Evolutionary conservation across 768 basidiomycete species (phyloP), one percentile per base, ranked within the genome.

Genomic region (Serendipita vermifera): DNA sequence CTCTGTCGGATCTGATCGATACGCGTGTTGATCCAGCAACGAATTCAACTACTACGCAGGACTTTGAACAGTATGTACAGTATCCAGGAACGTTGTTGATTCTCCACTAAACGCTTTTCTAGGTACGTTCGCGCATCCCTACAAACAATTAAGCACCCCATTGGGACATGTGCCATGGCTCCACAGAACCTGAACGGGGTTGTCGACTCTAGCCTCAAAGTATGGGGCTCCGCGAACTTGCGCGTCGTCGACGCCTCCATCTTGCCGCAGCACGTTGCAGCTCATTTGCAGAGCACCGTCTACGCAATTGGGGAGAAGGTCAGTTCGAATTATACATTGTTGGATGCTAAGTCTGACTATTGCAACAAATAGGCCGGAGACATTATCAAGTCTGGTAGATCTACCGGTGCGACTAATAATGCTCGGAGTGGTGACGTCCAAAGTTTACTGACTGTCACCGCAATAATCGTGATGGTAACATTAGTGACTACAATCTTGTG

Each of bases 171-270:
- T 5, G 40, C 61, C 6, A 64, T 64, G 63, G 33, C 60, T 15
- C 63, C 63, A 6, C 17, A 59, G 38, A 59, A 54, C 6, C 35
- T 38, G 3, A 62, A 62, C 13, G 63, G 63, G 7, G 63, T 62
- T 20, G 63, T 64, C 15, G 59, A 62, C 53, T 55, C 63, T n/a
- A 54, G 39, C 33, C 56, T 64, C 14, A 41, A 55, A 22, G 65
- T 67, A 5, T 64, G 66, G 55, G 66, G 66, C 32, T 64, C 64
- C 7, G 55, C 24, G 6, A 64, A 65, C 60, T 58, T 65, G 1
- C 59, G 66, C 38, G 64, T 65, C 33, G 61, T 58, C 38, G 58
- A 56, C 55, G 7, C 55, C 11, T 55, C 43, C 14, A 14, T 29
- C 22, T 55, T 46, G 29, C 69, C 24, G 32, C 29, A 33, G 26